phyloP scores from a whole-genome alignment of 2,329 filamentous ascomycete species.

The Calonectria hawksworthii region DNA sequence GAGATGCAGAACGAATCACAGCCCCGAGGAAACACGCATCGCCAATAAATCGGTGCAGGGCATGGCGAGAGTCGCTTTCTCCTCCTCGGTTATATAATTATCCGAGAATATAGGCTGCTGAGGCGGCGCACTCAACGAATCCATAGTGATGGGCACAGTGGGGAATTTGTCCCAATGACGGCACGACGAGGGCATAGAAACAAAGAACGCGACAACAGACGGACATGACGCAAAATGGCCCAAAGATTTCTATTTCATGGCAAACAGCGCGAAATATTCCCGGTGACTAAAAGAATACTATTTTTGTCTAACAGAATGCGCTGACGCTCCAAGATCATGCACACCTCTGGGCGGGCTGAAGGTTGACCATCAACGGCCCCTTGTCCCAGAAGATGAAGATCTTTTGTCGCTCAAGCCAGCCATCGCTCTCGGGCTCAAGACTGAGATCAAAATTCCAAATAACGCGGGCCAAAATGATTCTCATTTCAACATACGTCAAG shows the following conservation, averaged over 20 bases:
- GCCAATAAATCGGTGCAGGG: fast-evolving
- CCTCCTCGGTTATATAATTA: too few species aligned
- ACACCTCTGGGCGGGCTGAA: not conserved
- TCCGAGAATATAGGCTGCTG: too few species aligned
- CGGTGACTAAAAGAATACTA: not conserved
- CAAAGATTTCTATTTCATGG: not conserved
- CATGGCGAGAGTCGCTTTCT: too few species aligned
- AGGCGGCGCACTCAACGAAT: too few species aligned
- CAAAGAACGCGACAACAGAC: too few species aligned
- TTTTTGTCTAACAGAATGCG: not conserved
- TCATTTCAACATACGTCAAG: not conserved
- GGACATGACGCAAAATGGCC: not conserved
- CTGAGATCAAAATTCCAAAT: not conserved
- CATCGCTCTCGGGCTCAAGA: not conserved
- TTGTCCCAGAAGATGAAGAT: not conserved
- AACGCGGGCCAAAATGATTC: not conserved
- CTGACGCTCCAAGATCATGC: not conserved
- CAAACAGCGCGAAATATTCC: too few species aligned
- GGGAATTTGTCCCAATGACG: too few species aligned
- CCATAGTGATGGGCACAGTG: too few species aligned
- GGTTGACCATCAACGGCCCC: not conserved
- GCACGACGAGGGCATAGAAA: too few species aligned
- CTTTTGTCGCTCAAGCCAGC: not conserved
- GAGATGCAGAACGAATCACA: too few species aligned
- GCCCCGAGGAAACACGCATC: fast-evolving